Evolutionary conservation across 2,329 filamentous ascomycete genomes (phyloP).

Genomic region (Botrytis pseudocinerea): DNA sequence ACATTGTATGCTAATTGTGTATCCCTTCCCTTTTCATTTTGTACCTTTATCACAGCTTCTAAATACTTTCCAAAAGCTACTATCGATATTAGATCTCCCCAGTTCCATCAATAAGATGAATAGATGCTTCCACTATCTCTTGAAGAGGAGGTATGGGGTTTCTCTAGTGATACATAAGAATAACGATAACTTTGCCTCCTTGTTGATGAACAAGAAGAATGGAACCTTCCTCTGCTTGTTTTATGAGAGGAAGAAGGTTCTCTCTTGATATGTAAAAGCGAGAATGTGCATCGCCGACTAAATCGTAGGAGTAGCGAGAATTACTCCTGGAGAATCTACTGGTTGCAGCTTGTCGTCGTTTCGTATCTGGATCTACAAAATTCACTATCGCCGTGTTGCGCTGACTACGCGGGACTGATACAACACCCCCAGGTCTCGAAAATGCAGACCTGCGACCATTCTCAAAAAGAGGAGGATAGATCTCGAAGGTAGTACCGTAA

Average conservation of each 20-base stretch:
- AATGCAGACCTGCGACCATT: not conserved
- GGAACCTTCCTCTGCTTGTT: not conserved
- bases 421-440: not conserved
- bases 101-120: not conserved
- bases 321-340: not conserved
- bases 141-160: not conserved
- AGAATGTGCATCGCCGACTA: rapidly evolving
- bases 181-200: not conserved
- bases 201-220: not conserved
- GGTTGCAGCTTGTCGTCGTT: not conserved
- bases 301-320: not conserved
- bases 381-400: not conserved
- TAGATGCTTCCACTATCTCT: not conserved
- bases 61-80: not conserved
- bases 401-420: not conserved
- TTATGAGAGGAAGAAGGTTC: not conserved
- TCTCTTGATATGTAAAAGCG: not conserved
- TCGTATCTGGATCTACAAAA: not conserved
- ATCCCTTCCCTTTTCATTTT: not conserved
- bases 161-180: not conserved
- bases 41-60: not conserved
- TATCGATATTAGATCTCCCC: rapidly evolving
- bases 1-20: not conserved
- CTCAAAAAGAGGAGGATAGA: not conserved
- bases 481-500: not conserved